Percentiles rank a stretch among this genome's conserved stretches.
Conservation (phyloP, 768 basidiomycete species). For the Hygrophoropsis aurantiaca region DNA sequence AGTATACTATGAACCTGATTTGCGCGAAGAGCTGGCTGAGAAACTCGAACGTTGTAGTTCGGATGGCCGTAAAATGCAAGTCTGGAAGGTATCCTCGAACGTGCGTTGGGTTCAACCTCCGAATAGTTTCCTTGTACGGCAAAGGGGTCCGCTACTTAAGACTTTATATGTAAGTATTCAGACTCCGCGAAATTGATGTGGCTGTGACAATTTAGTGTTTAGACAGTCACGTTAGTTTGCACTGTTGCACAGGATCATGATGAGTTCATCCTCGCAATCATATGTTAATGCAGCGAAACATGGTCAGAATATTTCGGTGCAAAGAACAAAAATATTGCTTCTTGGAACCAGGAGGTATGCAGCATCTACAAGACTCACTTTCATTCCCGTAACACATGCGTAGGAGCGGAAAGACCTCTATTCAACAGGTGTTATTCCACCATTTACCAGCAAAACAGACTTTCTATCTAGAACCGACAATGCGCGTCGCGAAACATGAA, state of each 20-base stretch:
- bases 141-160: too few relatives aligned
- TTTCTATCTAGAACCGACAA: slow-evolving; percentile 87
- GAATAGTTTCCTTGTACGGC: slow-evolving; percentile 2
- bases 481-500: slow-evolving; percentile 66
- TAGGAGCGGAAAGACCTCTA: slow-evolving; percentile 92
- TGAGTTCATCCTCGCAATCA: slow-evolving; percentile 12
- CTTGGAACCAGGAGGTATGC: slow-evolving; percentile 70
- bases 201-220: background rate
- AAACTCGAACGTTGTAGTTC: background rate
- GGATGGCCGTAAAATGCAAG: background rate
- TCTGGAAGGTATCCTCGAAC: slow-evolving; percentile 7
- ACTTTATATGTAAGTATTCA: background rate
- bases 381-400: slow-evolving; percentile 5
- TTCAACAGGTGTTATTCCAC: slow-evolving; percentile 90
- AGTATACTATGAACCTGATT: too few relatives aligned
- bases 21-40: too few relatives aligned
- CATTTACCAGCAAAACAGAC: slow-evolving; percentile 79
- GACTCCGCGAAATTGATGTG: slow-evolving; percentile 1
- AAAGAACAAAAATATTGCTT: slow-evolving; percentile 68
- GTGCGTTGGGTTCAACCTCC: slow-evolving; percentile 11
- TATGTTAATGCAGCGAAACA: slow-evolving; percentile 9
- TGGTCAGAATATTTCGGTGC: slow-evolving; percentile 12
- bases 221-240: background rate
- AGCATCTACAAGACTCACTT: background rate
- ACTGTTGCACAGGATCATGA: too few relatives aligned